Percentiles rank a stretch among this genome's conserved stretches.
These are phyloP conservation scores for Kockovaella imperatae DNA, from an alignment of 768 basidiomycete species.

Conservation along the genomic window DNA sequence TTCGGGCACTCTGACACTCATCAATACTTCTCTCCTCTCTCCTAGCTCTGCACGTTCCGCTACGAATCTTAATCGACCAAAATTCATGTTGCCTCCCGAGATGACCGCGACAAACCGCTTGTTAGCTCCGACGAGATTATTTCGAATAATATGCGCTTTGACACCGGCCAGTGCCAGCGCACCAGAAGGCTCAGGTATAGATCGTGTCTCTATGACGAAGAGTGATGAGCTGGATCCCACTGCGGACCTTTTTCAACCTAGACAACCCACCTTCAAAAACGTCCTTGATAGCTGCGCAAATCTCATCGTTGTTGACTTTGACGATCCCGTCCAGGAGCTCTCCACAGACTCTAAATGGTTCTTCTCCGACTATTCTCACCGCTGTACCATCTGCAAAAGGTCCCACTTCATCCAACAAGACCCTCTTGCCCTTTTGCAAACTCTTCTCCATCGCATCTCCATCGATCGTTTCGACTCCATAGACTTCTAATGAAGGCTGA, in stretches of 20 bases:
- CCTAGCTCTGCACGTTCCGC: slow-evolving; percentile 96
- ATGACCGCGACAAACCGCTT: slow-evolving; percentile 86
- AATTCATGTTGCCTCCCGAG: slow-evolving; percentile 99
- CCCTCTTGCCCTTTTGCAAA: slow-evolving; percentile 68
- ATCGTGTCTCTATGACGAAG: slow-evolving; percentile 76
- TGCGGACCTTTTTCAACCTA: neutral
- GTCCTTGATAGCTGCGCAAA: slow-evolving; percentile 98
- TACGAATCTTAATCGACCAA: slow-evolving; percentile 92
- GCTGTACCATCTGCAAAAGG: slow-evolving; percentile 97
- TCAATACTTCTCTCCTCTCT: slow-evolving; percentile 84
- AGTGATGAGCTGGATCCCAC: neutral
- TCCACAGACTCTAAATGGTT: slow-evolving; percentile 87
- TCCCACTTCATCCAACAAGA: slow-evolving; percentile 80
- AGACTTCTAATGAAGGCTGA: slow-evolving; percentile 66
- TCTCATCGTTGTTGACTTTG: slow-evolving; percentile 85
- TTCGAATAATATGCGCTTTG: slow-evolving; percentile 74
- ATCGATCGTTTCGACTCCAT: slow-evolving; percentile 90
- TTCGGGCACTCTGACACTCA: slow-evolving; percentile 93
- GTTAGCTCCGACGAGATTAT: slow-evolving; percentile 70
- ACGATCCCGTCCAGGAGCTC: slow-evolving; percentile 73
- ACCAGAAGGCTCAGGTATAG: slow-evolving; percentile 92
- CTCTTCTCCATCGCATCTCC: slow-evolving; percentile 89
- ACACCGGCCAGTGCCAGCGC: slow-evolving; percentile 85
- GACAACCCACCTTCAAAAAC: slow-evolving; percentile 76
- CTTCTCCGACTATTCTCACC: slow-evolving; percentile 88